These are phyloP conservation scores for Tolypocladium ovalisporum DNA, from an alignment of 2,329 filamentous ascomycete genomes.

Conservation along the genomic window DNA sequence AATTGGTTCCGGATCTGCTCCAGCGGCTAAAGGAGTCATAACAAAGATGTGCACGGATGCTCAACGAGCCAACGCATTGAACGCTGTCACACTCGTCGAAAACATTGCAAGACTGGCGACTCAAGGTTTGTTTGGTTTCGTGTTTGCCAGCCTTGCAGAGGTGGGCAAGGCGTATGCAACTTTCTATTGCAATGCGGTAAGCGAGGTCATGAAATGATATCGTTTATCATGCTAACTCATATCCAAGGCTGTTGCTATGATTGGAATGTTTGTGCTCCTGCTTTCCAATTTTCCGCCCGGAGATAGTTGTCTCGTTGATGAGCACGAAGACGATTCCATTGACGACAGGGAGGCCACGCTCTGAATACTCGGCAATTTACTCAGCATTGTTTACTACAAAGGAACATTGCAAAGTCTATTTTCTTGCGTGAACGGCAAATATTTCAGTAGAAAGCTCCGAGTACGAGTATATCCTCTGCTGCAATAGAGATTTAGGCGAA, in stretches of 20 bases:
- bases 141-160: constrained; percentile 53
- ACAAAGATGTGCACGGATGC: constrained; percentile 55
- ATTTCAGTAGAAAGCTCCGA: background rate
- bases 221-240: constrained; percentile 4
- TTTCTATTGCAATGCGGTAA: constrained; percentile 56
- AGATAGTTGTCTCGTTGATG: constrained; percentile 23
- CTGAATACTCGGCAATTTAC: background rate
- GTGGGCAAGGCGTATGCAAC: constrained; percentile 49
- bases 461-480: too few relatives aligned
- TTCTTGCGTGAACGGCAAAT: background rate
- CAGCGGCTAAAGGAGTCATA: constrained; percentile 63
- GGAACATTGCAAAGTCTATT: background rate
- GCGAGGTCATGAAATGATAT: constrained; percentile 9
- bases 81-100: constrained; percentile 59
- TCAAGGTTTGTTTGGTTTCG: constrained; percentile 53
- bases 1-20: constrained; percentile 57
- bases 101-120: constrained; percentile 55
- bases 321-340: background rate
- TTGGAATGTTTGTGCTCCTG: constrained; percentile 28
- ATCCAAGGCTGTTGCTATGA: constrained; percentile 36
- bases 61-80: constrained; percentile 54
- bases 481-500: too few relatives aligned
- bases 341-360: background rate
- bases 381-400: too few relatives aligned
- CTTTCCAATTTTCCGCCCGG: constrained; percentile 31